Evolutionary conservation across 2,329 filamentous ascomycete genomes (phyloP), one percentile per base, ranked within the genome.

Genomic region (Pezicula radicicola): DNA sequence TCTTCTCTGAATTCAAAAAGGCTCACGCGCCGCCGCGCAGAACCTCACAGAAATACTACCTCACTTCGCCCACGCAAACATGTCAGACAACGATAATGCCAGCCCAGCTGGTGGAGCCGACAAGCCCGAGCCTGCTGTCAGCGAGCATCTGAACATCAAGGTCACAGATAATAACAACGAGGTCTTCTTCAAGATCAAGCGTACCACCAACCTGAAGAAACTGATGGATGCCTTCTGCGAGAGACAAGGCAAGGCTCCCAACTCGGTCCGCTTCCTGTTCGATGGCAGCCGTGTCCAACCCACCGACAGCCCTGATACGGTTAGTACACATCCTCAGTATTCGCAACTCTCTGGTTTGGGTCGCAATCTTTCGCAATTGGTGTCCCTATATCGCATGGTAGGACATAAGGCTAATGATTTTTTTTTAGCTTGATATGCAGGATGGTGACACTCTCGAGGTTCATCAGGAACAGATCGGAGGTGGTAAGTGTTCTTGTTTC

Each of bases 171-270:
- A 96, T 76, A 97, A 97, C 77, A 99, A 99, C 70, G 94, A 99
- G 70, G 93, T 99, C 64, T 99, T 97, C 73, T 99, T 99, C 80
- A 99, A 99, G 80, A 99, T 99, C 77, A 99, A 99, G 86, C 84
- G 92, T 36, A 91, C 88, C 19, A 99, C 94, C 1, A 89, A 91
- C 70, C 83, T 99, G 1, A 94, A 96, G 75, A 99, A 99, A 78
- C 79, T 99, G 50, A 99, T 99, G 94, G 88, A 91, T 56, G 94
- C 94, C 18, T 99, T 97, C 72, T 99, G 94, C 72, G 93, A 97
- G 61, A 84, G 94, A 21, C 92, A 97, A 70, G 94, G 94, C 63
- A 97, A 97, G 78, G 84, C 87, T 33, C 75, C 86, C 6, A 83
- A 78, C 33, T 93, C 89, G 5, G 93, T 97, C 44, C 87, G 94